Base-by-base conservation (phyloP, 148 eudicot genomes). In the Diospyros lotus region DNA sequence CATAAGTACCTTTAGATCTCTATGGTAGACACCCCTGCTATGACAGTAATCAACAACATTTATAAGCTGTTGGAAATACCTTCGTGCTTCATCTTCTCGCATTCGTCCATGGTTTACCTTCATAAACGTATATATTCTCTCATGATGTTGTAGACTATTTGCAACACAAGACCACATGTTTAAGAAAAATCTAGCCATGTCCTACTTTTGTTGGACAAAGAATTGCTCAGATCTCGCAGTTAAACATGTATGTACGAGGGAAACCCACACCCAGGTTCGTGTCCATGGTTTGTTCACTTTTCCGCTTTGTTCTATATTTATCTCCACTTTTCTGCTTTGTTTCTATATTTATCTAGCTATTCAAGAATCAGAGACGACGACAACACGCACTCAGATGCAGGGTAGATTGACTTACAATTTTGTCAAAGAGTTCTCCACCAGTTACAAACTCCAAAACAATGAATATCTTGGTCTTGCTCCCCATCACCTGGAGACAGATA, bases 1-100 rank as follows among this genome's bases (percentile, higher is more conserved):
- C 71, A 38, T n/a, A 50, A 41, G 54, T 76, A 92, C 98, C 93
- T 94, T 94, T 14, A 94, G 85, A 77, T 94, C 98, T 83, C 98
- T 86, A 77, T 94, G 98, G 79, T 86, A 94, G 51, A 92, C 98
- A 76, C 97, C 98, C 89, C 98, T 86, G 81, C 98, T 92, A 89
- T 94, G 98, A 84, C 98, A 94, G 82, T 92, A 94, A 72, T 94
- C 98, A 83, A 94, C 96, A 72, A 92, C 97, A 84, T 94, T 90
- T 67, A 92, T 84, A 62, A 94, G 89, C 81, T 94, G 98, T 75
- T 94, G 98, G 86, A 94, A 92, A 85, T 94, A 94, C 82, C 85
- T 90, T 77, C 98, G 80, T 39, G 97, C 98, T 87, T 92, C 98
- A 68, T 90, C 91, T 87, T 94, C 98, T 74, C 72, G 87, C 98